Base-by-base conservation (phyloP, 768 basidiomycete species). In the Ramaria sp. region DNA sequence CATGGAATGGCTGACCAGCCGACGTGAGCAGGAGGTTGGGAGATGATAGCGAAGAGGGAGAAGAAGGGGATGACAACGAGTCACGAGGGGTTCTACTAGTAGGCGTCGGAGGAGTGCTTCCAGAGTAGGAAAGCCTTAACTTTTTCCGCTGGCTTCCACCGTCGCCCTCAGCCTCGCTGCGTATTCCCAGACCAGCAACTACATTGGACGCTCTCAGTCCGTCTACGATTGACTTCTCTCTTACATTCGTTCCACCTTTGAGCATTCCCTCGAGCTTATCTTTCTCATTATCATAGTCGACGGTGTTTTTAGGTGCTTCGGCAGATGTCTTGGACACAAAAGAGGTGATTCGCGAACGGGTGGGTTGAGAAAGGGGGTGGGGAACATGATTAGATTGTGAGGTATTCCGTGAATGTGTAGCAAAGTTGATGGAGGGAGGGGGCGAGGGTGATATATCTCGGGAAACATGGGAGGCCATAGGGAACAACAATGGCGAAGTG, bases 271-370 rank as follows among this genome's bases (percentile, higher is more conserved):
- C 88, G 59, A 91, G 73, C 61, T 81, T 83, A 54, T 83, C 84
- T 1, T 83, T 75, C 64, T 91, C 89, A 45, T 89, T 86, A 2
- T 91, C 89, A 57, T 82, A 88, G 64, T 91, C 90, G 1, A 90
- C 83, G 63, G 79, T 83, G 61, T 82, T 88, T 69, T 79, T 88
- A 0, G 86, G 81, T 0, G 88, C 89, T 66, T 90, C 85, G 0
- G 79, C 86, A 59, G 78, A 78, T 59, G 88, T 84, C 9, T 72
- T 72, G 7, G 81, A 86, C 4, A 91, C 70, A 11, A 81, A 83
- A n/a, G 88, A 85, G 1, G 88, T 84, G 5, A 84, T 77, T 5
- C 79, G 75, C 17, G 85, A 77, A 51, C 81, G 78, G 27, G 76
- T 69, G n/a, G 77, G 11, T 83, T 68, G 38, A 72, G 72, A 65